phyloP scores from a whole-genome alignment of 2,329 filamentous ascomycete genomes.

The Emergomyces africanus region DNA sequence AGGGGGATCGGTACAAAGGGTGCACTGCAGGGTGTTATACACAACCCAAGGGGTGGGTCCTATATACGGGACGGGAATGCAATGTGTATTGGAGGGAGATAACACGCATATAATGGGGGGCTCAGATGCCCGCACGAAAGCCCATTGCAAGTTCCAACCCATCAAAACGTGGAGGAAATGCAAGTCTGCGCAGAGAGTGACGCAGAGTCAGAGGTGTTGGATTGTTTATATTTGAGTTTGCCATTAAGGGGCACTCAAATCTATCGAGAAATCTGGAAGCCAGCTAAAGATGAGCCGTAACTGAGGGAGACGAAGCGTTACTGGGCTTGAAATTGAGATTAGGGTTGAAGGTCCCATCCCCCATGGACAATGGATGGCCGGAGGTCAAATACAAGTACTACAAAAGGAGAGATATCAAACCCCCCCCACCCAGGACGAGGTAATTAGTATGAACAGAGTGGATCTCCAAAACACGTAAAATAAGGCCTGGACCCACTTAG shows the following conservation, averaged over 20 bases:
- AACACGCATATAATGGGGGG: not conserved
- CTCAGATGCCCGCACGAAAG: not conserved
- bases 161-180: not conserved
- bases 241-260: not conserved
- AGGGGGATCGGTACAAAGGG: not conserved
- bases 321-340: not conserved
- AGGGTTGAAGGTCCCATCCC: not conserved
- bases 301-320: not conserved
- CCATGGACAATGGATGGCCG: not conserved
- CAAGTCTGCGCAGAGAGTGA: not conserved
- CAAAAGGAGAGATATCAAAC: not conserved
- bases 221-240: not conserved
- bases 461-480: not conserved
- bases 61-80: too few relatives aligned
- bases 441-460: not conserved
- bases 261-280: not conserved
- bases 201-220: not conserved
- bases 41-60: not conserved
- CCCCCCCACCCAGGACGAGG: not conserved
- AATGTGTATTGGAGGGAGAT: not conserved
- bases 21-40: not conserved
- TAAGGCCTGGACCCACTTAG: not conserved
- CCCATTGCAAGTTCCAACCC: not conserved
- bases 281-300: not conserved
- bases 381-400: not conserved